A percentile compares a stretch with the other conserved stretches of the same genome.
Conservation (phyloP, 2,329 filamentous ascomycete species). For the Albifimbria verrucaria region DNA sequence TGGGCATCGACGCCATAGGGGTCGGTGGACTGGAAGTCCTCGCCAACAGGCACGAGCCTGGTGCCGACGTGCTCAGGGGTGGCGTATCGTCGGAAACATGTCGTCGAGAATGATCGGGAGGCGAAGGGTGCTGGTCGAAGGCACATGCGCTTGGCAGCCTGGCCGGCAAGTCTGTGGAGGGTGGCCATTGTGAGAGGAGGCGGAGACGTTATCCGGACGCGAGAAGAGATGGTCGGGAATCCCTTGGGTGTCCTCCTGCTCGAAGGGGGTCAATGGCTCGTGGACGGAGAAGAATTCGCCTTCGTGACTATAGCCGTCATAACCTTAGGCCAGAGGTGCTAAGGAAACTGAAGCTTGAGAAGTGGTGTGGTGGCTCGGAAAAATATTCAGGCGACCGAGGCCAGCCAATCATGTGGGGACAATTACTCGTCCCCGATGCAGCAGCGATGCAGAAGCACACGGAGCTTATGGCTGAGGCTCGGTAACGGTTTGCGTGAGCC, state of each 20-base stretch:
- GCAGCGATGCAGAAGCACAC: no score
- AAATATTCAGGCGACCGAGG: slow-evolving; percentile 26
- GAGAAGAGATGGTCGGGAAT: slow-evolving; percentile 22
- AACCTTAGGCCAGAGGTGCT: slow-evolving; percentile 21
- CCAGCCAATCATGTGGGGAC: slow-evolving; percentile 23
- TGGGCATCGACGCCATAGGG: slow-evolving; percentile 44
- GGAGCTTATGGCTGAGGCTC: no score
- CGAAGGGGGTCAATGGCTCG: slow-evolving; percentile 30
- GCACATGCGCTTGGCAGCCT: slow-evolving; percentile 65
- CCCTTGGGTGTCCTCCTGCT: slow-evolving; percentile 31
- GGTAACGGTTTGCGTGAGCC: no score
- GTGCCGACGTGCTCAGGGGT: slow-evolving; percentile 50
- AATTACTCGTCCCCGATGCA: slow-evolving; percentile 27
- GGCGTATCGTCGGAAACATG: slow-evolving; percentile 60
- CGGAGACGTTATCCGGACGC: slow-evolving; percentile 24
- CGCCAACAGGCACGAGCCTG: slow-evolving; percentile 62
- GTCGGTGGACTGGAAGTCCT: slow-evolving; percentile 57
- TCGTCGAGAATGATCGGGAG: slow-evolving; percentile 63
- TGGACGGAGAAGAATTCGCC: slow-evolving; percentile 26
- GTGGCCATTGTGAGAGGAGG: slow-evolving; percentile 59
- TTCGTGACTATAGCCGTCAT: slow-evolving; percentile 29
- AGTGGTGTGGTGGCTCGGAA: slow-evolving; percentile 25
- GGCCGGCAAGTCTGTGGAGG: slow-evolving; percentile 70
- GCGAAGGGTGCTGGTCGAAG: slow-evolving; percentile 41
- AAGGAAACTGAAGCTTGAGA: slow-evolving; percentile 26